Base-by-base conservation (phyloP, 768 basidiomycete species). In the Ephemerocybe angulata region DNA sequence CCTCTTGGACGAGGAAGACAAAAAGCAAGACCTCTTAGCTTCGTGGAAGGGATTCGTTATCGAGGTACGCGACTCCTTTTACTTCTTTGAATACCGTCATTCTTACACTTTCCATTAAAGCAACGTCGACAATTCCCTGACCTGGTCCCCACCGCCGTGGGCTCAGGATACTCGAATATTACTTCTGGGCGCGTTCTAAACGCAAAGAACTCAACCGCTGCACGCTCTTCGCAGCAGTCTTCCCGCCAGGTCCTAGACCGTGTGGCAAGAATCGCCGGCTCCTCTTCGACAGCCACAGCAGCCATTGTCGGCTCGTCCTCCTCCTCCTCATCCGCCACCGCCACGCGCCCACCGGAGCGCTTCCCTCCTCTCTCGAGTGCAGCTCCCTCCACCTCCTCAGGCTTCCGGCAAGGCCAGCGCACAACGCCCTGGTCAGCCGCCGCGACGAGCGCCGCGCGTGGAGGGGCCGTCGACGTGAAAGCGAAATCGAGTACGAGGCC, bases 61-160 rank as follows among this genome's bases (percentile, higher is more conserved):
- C 27, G 90, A 96, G 81, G 90, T 92, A 56, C 13, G 61, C 59
- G 64, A 35, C 50, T 27, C 29, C 7, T 30, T 27, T 43, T n/a
- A 25, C 24, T 17, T 33, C 28, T 28, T 12, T 35, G 38, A n/a
- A 13, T 17, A 24, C 48, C 7, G 48, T 21, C 1, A 10, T 33
- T 25, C 12, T 27, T 52, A 21, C 19, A n/a, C 46, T 15, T 21
- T 40, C 35, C 15, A 29, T 28, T 60, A 21, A 31, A 93, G 89
- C 88, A 90, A 84, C 87, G 85, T 19, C 83, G 84, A 65, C 85
- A 93, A 60, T 93, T 93, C 72, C 93, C 93, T 0, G 86, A 92
- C 47, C 77, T 94, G 4, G 67, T 77, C 0, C 85, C 86, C 3
- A 74, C 77, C 3, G 67, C 81, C 2, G 66, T 78, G 0, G 86